Evolutionary conservation across 2,329 filamentous ascomycete genomes (phyloP).

Genomic region (Aspergillus texensis): DNA sequence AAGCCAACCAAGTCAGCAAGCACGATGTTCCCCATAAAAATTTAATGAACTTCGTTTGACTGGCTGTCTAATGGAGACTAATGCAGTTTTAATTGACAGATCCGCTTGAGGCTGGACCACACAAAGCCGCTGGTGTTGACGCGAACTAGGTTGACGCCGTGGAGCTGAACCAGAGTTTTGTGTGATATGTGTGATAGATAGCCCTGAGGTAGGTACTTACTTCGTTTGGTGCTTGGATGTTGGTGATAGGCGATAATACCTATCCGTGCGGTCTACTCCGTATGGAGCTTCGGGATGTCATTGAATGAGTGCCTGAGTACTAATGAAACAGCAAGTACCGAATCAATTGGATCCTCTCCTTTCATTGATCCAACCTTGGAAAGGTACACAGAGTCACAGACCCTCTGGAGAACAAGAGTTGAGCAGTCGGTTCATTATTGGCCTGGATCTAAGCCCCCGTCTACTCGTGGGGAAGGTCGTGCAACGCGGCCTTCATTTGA

Average conservation of each 20-base stretch:
- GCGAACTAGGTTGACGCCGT: not conserved
- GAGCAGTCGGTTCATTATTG: not conserved
- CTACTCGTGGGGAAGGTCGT: not conserved
- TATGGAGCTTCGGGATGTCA: not conserved
- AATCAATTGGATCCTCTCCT: not conserved
- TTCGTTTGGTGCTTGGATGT: not conserved
- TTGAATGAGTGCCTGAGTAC: not conserved
- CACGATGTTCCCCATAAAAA: not conserved
- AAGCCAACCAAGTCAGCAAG: not conserved
- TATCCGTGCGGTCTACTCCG: not conserved
- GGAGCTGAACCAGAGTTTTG: not conserved
- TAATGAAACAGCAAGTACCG: not conserved
- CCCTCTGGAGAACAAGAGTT: not conserved
- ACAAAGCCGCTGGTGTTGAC: not conserved
- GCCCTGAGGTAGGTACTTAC: not conserved
- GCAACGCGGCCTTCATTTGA: constrained; percentile 6
- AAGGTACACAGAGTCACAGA: not conserved
- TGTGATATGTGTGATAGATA: not conserved
- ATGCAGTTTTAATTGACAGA: not conserved
- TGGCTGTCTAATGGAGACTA: not conserved
- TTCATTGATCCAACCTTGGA: not conserved
- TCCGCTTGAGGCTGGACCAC: constrained; percentile 3
- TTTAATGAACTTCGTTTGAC: not conserved
- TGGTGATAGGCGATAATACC: not conserved
- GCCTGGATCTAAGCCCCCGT: not conserved